Conservation (phyloP, 2,329 filamentous ascomycete species). For the Proliferodiscus dingleyae region DNA sequence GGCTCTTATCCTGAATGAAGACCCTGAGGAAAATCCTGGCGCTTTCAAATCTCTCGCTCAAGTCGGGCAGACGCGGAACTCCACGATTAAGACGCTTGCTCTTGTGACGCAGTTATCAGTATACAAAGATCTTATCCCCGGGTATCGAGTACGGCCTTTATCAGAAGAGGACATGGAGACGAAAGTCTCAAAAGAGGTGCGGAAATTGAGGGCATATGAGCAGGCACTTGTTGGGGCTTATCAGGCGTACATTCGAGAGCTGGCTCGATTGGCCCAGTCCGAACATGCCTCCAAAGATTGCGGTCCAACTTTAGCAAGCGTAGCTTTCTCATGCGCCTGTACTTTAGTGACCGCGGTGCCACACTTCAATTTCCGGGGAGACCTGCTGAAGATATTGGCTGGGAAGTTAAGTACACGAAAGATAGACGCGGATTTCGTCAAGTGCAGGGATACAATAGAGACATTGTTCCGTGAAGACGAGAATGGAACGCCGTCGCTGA, state of each 20-base stretch:
- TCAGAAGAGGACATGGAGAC: conserved; percentile 68
- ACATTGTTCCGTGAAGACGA: conserved; percentile 81
- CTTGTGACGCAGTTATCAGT: conserved; percentile 83
- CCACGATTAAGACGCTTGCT: conserved; percentile 77
- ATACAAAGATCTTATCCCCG: conserved; percentile 94
- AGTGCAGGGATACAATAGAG: conserved; percentile 74
- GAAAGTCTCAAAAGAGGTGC: conserved; percentile 89
- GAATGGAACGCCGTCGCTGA: conserved; percentile 81
- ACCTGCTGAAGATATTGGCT: conserved; percentile 82
- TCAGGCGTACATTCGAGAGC: conserved; percentile 73
- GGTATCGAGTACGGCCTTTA: conserved; percentile 85
- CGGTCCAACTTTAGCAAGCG: conserved; percentile 54
- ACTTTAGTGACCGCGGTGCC: conserved; percentile 75
- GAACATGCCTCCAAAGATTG: conserved; percentile 35
- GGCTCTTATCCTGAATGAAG: conserved; percentile 77
- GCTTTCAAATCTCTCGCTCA: conserved; percentile 73
- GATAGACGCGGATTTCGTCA: conserved; percentile 69
- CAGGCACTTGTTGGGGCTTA: conserved; percentile 83
- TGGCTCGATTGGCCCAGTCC: conserved; percentile 64
- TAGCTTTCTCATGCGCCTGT: conserved; percentile 84
- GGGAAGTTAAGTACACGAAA: conserved; percentile 71
- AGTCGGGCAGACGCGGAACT: conserved; percentile 64
- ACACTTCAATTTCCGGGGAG: conserved; percentile 93
- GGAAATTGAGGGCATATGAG: conserved; percentile 76
- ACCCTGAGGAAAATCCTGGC: conserved; percentile 83